Conservation (phyloP, 345 rosid genomes). For the Atalantia buxifolia region DNA sequence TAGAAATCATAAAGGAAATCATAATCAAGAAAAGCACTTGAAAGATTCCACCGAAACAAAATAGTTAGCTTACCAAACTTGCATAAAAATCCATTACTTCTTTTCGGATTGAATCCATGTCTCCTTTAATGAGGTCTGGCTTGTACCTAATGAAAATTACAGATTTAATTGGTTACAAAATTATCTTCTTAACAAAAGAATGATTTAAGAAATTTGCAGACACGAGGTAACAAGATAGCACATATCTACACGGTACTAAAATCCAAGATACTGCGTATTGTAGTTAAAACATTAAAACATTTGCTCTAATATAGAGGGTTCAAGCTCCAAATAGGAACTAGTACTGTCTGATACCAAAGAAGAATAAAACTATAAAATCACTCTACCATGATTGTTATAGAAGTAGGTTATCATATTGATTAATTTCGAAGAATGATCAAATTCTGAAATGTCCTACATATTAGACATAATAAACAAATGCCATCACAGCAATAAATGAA, state of each 20-base stretch:
- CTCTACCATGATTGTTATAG: neutral
- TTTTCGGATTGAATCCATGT: constrained; percentile 81
- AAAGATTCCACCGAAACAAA: neutral
- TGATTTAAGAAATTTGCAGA: neutral
- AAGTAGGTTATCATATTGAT: neutral
- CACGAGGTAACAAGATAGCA: neutral
- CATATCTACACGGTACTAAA: neutral
- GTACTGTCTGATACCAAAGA: neutral
- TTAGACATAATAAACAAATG: neutral
- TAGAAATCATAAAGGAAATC: neutral
- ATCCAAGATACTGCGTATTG: neutral
- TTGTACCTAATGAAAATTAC: constrained; percentile 45
- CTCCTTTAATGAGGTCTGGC: constrained; percentile 88
- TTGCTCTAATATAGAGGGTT: neutral
- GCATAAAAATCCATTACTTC: constrained; percentile 66
- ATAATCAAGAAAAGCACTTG: neutral
- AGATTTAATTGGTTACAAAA: constrained; percentile 1
- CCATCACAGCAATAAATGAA: neutral
- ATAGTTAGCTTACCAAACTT: constrained; percentile 43
- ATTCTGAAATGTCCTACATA: neutral
- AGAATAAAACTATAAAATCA: neutral
- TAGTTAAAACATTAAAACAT: neutral
- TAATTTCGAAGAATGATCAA: neutral
- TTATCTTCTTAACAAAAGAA: neutral
- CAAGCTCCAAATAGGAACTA: neutral